Evolutionary conservation across 2,329 filamentous ascomycete genomes (phyloP).

Genomic region (Dryadomyces sulphureus): DNA sequence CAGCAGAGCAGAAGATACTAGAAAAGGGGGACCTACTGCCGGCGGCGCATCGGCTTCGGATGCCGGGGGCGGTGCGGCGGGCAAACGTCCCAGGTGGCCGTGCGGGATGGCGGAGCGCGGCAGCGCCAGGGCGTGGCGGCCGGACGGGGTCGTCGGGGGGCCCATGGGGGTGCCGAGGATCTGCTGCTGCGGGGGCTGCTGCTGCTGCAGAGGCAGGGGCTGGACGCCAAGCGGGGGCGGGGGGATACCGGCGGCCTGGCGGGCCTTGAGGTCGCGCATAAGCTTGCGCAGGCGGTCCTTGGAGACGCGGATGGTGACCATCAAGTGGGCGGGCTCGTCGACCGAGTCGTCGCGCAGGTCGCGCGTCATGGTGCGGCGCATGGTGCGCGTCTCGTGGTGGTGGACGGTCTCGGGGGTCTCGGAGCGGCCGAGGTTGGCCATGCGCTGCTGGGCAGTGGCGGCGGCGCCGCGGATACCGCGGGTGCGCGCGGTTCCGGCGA

Average conservation of each 20-base stretch:
- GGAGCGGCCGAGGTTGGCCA: conserved; percentile 69
- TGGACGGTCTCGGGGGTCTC: conserved; percentile 68
- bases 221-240: neutral
- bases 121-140: conserved; percentile 11
- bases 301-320: conserved; percentile 62
- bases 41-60: conserved; percentile 39
- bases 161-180: conserved; percentile 36
- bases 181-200: conserved; percentile 20
- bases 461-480: conserved; percentile 82
- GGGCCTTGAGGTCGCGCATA: conserved; percentile 25
- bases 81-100: conserved; percentile 50
- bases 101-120: conserved; percentile 17
- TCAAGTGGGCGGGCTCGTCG: conserved; percentile 37
- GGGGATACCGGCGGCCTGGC: neutral
- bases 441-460: conserved; percentile 70
- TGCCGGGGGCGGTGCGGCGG: conserved; percentile 49
- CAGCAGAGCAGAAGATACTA: neutral
- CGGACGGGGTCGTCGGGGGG: conserved; percentile 30
- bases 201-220: conserved; percentile 1
- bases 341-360: conserved; percentile 46
- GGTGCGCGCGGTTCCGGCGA: conserved; percentile 66
- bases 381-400: conserved; percentile 59
- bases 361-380: conserved; percentile 40
- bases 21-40: conserved; percentile 37
- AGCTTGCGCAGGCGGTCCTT: conserved; percentile 57